Base-by-base conservation (phyloP, 2,329 filamentous ascomycete genomes). In the Westerdykella aurantiaca region DNA sequence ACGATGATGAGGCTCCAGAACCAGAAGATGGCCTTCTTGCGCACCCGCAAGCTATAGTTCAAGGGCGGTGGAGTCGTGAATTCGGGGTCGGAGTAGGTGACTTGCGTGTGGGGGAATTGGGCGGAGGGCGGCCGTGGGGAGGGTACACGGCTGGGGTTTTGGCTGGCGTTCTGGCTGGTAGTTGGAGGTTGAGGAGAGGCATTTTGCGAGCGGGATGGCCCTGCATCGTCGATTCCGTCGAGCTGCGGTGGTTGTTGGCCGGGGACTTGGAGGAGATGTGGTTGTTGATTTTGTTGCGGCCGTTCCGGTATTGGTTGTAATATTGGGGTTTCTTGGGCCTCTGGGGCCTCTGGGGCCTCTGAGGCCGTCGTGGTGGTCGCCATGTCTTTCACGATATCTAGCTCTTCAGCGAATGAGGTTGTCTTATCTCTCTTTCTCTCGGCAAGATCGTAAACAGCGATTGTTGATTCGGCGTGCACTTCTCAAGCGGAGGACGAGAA, bases 1-100 rank as follows among this genome's bases (percentile, higher is more conserved):
- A 82, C 55, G 17, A 82, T 57, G 44, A 82, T 79, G 34, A 83
- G 58, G 0, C 67, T 67, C 79, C 79, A 82, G 66, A 82, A 82
- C 48, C 78, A 64, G 31, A 72, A 66, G 48, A 82, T 80, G 29
- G 72, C 69, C 62, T 72, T 74, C 56, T 79, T 79, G 37, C 79
- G 68, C 7, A 71, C 64, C 39, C 70, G 71, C 34, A 81, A 60
- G 17, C 73, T 74, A 64, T 82, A 82, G 18, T 79, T 75, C 31
- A 82, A 69, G 14, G 72, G 69, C 38, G 78, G 78, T 17, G 73
- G 73, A 6, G 56, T 55, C n/a, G 55, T 53, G 50, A 70, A 70
- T 46, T 67, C 61, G 22, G 63, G 59, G 42, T 70, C 68, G 31
- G 67, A 58, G 52, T 64, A 69, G 2, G 57, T 55, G 48, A 72